Evolutionary conservation across 228 moss, liverwort and hornwort species (phyloP).

Genomic region (Sphagnum magellanicum): DNA sequence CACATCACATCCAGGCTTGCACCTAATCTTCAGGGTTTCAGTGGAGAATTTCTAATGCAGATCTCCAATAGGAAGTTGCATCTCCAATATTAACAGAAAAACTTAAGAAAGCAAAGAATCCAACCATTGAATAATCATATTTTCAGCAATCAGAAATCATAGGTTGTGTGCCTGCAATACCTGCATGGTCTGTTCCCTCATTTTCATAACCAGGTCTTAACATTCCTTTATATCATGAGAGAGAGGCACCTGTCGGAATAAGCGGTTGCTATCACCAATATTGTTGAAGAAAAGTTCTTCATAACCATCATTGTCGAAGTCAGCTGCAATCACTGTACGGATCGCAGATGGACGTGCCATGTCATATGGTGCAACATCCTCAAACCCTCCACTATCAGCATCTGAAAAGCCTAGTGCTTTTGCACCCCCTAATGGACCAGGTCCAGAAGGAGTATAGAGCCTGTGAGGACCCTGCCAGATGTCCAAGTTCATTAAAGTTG

Average conservation of each 20-base stretch:
- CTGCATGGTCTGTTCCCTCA: too few species aligned
- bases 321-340: conserved; percentile 84
- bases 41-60: too few species aligned
- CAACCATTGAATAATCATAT: too few species aligned
- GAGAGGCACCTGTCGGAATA: conserved; percentile 69
- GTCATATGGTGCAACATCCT: conserved; percentile 60
- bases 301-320: conserved; percentile 93
- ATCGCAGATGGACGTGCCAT: conserved; percentile 85
- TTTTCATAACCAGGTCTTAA: too few species aligned
- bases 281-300: conserved; percentile 92
- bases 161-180: too few species aligned
- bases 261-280: conserved; percentile 70
- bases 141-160: too few species aligned
- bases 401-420: conserved; percentile 62
- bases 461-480: conserved; percentile 66
- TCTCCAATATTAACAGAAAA: too few species aligned
- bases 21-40: too few species aligned
- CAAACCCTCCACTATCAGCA: conserved; percentile 63
- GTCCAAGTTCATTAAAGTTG: too few species aligned
- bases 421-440: conserved; percentile 81
- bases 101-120: too few species aligned
- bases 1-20: too few species aligned
- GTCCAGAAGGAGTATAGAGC: conserved; percentile 67
- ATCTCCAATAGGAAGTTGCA: too few species aligned
- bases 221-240: background rate